Base-by-base conservation (phyloP, 805 yeast species). In the Lipomyces chichibuensis region DNA sequence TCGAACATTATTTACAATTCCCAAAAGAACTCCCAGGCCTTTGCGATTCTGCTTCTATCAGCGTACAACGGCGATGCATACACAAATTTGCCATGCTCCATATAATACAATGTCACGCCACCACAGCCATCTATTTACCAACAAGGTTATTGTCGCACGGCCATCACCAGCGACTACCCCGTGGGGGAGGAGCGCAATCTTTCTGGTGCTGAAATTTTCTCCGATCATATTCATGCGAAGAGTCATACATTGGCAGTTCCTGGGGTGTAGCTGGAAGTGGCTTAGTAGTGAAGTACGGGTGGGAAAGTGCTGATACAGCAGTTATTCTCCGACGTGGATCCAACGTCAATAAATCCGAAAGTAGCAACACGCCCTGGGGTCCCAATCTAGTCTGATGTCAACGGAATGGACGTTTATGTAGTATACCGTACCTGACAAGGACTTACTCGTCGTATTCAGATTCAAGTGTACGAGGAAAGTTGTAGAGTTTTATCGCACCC, bases 171-270 rank as follows among this genome's bases (percentile, higher is more conserved):
- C 23, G 49, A 17, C 20, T n/a, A 17, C 20, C 49, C 9, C 49
- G 55, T 52, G 17, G 55, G 8, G 55, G 55, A 13, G 27, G 55
- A 23, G 33, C 55, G 23, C 23, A 65, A 6, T 55, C 64, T 17
- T 60, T 33, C 37, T 69, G 57, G 4, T 61, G 58, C 8, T 43
- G 67, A 33, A 46, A 55, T 29, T 33, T 58, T 9, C 65, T 55
- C n/a, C 61, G 29, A 35, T 92, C 97, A 32, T 92, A 84, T 77
- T 94, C 98, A 76, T 95, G 98, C 69, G 96, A 86, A 70, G 93
- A 96, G 71, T 89, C 93, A 71, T 89, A 89, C 35, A 83, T 83
- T 2, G 92, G 89, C n/a, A 92, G 78, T 23, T 84, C 84, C 6
- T 74, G 74, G 0, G 87, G 85, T 14, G 71, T 60, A 51, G 87